Percentiles rank a stretch among this genome's conserved stretches.
These are phyloP conservation scores for Elsinoe perseae DNA, from an alignment of 2,329 filamentous ascomycete genomes.

Conservation along the genomic window DNA sequence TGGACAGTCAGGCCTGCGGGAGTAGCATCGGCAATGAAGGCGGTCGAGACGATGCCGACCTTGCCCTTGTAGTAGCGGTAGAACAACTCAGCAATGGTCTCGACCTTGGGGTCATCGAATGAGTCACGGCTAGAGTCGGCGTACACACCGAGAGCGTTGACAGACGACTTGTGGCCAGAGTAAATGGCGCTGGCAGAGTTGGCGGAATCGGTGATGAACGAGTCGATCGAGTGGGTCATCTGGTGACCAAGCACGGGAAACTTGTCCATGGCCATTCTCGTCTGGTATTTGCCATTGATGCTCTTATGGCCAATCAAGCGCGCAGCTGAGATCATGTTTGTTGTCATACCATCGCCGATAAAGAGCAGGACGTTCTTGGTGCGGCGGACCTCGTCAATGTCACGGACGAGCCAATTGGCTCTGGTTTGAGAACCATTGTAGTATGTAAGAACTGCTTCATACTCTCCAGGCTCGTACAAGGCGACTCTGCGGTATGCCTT, in stretches of 20 bases:
- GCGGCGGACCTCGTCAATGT: constrained; percentile 60
- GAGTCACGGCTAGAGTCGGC: constrained; percentile 64
- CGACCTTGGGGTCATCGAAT: constrained; percentile 80
- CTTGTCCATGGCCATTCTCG: constrained; percentile 62
- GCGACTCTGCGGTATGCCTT: constrained; percentile 71
- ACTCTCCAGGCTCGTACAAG: constrained; percentile 70
- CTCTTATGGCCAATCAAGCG: constrained; percentile 73
- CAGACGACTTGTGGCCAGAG: constrained; percentile 73
- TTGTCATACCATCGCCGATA: constrained; percentile 50
- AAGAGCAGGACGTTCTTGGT: constrained; percentile 83
- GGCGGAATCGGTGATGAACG: constrained; percentile 78
- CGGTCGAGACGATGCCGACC: constrained; percentile 64
- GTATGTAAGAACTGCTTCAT: constrained; percentile 68
- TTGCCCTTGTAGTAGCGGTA: constrained; percentile 57
- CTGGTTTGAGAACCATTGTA: constrained; percentile 63
- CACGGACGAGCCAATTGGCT: constrained; percentile 69
- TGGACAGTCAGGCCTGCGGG: constrained; percentile 68
- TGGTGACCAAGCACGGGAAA: constrained; percentile 80
- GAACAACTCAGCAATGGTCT: constrained; percentile 74
- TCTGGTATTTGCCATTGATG: constrained; percentile 78
- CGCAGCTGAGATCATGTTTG: constrained; percentile 45
- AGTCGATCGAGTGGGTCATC: constrained; percentile 80
- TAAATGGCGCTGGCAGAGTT: constrained; percentile 78
- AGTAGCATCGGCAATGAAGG: constrained; percentile 72
- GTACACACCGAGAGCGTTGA: constrained; percentile 76